Conservation (phyloP, 1,139 yeast genomes). For the Debaryomyces udenii region DNA sequence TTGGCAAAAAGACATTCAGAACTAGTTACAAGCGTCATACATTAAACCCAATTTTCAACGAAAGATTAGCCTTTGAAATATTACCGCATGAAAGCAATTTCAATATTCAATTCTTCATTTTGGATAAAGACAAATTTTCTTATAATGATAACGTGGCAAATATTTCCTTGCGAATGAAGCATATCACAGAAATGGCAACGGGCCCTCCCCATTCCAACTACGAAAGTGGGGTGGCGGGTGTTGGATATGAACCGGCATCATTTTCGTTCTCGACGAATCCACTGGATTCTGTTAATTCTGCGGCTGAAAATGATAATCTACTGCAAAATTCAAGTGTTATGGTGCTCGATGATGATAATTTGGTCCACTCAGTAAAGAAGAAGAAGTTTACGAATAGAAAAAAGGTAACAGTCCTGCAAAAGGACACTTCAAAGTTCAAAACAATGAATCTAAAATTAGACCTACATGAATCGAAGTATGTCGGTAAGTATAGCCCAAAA, state of each 20-base stretch:
- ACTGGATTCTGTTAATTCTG: slow-evolving; percentile 13
- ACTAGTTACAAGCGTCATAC: slow-evolving; percentile 87
- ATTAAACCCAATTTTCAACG: slow-evolving; percentile 80
- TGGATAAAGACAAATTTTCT: slow-evolving; percentile 84
- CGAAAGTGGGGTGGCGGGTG: background rate
- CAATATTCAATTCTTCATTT: slow-evolving; percentile 67
- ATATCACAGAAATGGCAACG: slow-evolving; percentile 43
- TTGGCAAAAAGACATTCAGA: slow-evolving; percentile 85
- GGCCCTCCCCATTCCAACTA: slow-evolving; percentile 3
- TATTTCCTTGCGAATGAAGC: slow-evolving; percentile 54
- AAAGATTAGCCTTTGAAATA: slow-evolving; percentile 78
- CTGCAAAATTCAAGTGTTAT: slow-evolving; percentile 22
- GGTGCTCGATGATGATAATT: slow-evolving; percentile 35
- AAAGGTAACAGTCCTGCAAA: slow-evolving; percentile 29
- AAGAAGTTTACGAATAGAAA: slow-evolving; percentile 33
- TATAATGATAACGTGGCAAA: slow-evolving; percentile 82
- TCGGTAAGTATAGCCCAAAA: slow-evolving; percentile 52
- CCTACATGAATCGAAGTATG: slow-evolving; percentile 35
- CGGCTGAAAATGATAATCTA: slow-evolving; percentile 22
- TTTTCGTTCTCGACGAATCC: slow-evolving; percentile 1
- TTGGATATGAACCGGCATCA: background rate
- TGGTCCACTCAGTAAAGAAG: slow-evolving; percentile 32
- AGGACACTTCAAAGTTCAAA: slow-evolving; percentile 46
- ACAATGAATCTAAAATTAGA: slow-evolving; percentile 45
- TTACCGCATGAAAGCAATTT: slow-evolving; percentile 65